These are phyloP conservation scores for Wilhelminamyces savonicus DNA, from an alignment of 805 yeast species.

Conservation along the genomic window DNA sequence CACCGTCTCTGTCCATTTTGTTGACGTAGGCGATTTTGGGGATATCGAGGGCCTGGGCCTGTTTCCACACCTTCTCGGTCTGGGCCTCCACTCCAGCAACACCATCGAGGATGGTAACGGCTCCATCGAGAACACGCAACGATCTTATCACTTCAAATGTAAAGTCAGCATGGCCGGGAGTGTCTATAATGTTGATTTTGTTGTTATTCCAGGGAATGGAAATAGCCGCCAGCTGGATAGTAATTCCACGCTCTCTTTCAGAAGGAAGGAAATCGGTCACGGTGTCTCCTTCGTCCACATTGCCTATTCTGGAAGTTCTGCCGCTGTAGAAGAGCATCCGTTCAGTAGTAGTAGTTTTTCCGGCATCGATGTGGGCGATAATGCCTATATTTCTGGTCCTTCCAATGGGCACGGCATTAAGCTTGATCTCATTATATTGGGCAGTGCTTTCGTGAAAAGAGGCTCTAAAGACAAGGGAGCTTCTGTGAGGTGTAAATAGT, in stretches of 20 bases:
- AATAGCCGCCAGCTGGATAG: slow-evolving; percentile 95
- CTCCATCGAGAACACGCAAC: slow-evolving; percentile 87
- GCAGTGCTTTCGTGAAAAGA: too few relatives aligned
- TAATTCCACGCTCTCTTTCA: slow-evolving; percentile 89
- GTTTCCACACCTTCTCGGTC: slow-evolving; percentile 95
- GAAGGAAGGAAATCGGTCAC: slow-evolving; percentile 89
- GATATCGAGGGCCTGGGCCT: slow-evolving; percentile 58
- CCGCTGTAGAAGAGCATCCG: slow-evolving; percentile 91
- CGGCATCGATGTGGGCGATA: slow-evolving; percentile 99
- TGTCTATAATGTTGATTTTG: slow-evolving; percentile 83
- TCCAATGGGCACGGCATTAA: slow-evolving; percentile 22
- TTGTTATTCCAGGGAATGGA: slow-evolving; percentile 78
- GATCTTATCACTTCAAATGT: slow-evolving; percentile 91
- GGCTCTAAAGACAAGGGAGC: too few relatives aligned
- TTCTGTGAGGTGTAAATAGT: too few relatives aligned
- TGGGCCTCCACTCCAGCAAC: slow-evolving; percentile 99
- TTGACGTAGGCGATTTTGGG: slow-evolving; percentile 81
- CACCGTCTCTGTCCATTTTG: slow-evolving; percentile 96
- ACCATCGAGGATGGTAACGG: slow-evolving; percentile 86
- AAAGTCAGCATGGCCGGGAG: slow-evolving; percentile 98
- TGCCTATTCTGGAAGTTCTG: slow-evolving; percentile 70
- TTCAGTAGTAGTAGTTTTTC: slow-evolving; percentile 96
- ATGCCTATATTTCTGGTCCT: slow-evolving; percentile 83
- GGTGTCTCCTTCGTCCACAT: slow-evolving; percentile 95
- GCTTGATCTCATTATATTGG: too few relatives aligned